These are phyloP conservation scores for Trichothecium sympodiale DNA, from an alignment of 2,329 filamentous ascomycete species.

Conservation along the genomic window DNA sequence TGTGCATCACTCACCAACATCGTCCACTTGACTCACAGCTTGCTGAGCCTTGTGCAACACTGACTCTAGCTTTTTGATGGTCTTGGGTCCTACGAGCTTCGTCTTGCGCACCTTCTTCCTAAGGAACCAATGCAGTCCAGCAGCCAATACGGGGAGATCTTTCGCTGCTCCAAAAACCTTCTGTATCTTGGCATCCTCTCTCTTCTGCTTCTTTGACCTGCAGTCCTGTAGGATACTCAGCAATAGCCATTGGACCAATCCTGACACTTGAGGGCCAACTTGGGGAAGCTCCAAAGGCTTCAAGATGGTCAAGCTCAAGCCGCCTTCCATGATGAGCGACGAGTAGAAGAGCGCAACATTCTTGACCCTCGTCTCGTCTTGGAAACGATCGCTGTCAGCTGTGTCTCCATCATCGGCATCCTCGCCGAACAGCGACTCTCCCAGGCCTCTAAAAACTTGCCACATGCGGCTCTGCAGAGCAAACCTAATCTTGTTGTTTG, in stretches of 20 bases:
- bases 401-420: constrained; percentile 44
- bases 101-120: constrained; percentile 63
- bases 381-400: constrained; percentile 32
- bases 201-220: constrained; percentile 25
- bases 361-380: constrained; percentile 37
- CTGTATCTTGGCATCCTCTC: constrained; percentile 47
- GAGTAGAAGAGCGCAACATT: constrained; percentile 46
- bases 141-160: constrained; percentile 55
- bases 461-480: constrained; percentile 82
- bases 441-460: constrained; percentile 74
- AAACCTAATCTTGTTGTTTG: constrained; percentile 64
- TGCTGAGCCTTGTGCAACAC: constrained; percentile 22
- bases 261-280: constrained; percentile 62
- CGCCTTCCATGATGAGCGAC: constrained; percentile 33
- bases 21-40: constrained; percentile 8
- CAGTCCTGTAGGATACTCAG: constrained; percentile 63
- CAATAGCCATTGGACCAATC: constrained; percentile 72
- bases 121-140: constrained; percentile 70
- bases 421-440: constrained; percentile 65
- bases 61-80: constrained; percentile 30
- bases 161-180: constrained; percentile 56
- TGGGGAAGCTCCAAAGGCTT: constrained; percentile 71
- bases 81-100: constrained; percentile 36
- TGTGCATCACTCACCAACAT: not conserved
- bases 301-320: constrained; percentile 36